Conservation (phyloP, 306 rosid genomes). For the Fragaria iinumae region DNA sequence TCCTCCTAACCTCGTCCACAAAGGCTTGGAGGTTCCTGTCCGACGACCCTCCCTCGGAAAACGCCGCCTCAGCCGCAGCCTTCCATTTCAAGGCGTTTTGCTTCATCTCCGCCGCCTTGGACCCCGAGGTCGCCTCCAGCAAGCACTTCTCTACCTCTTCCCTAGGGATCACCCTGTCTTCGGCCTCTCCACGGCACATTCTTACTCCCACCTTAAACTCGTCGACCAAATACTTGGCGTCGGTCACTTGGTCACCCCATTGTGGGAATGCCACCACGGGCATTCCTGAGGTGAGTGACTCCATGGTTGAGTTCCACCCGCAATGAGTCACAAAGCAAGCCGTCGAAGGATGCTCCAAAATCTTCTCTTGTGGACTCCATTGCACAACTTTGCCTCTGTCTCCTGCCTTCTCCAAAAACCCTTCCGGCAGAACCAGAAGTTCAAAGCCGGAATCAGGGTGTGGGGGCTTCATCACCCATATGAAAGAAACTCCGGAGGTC, state of each 20-base stretch:
- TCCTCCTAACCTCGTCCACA: slow-evolving; percentile 33
- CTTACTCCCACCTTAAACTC: slow-evolving; percentile 37
- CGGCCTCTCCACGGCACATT: slow-evolving; percentile 38
- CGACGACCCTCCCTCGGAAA: slow-evolving; percentile 48
- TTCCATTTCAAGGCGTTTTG: slow-evolving; percentile 38
- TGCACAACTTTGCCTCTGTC: slow-evolving; percentile 52
- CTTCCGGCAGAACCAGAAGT: slow-evolving; percentile 41
- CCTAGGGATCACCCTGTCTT: slow-evolving; percentile 25
- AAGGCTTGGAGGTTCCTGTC: slow-evolving; percentile 38
- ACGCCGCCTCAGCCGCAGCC: slow-evolving; percentile 30
- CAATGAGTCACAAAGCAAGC: slow-evolving; percentile 68
- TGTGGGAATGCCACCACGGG: slow-evolving; percentile 69
- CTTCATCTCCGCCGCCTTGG: slow-evolving; percentile 26
- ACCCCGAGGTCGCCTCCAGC: slow-evolving; percentile 40
- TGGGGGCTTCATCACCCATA: slow-evolving; percentile 66
- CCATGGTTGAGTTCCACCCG: slow-evolving; percentile 80
- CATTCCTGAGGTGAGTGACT: slow-evolving; percentile 49
- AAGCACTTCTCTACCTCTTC: slow-evolving; percentile 39
- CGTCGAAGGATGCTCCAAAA: slow-evolving; percentile 52
- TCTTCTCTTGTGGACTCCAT: slow-evolving; percentile 71
- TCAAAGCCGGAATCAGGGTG: neutral
- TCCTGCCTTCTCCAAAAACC: slow-evolving; percentile 38
- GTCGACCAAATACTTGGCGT: slow-evolving; percentile 63
- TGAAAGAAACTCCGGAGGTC: slow-evolving; percentile 41
- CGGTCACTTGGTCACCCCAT: slow-evolving; percentile 81